Evolutionary conservation across 2,329 filamentous ascomycete genomes (phyloP).

Genomic region (Apiospora hydei): DNA sequence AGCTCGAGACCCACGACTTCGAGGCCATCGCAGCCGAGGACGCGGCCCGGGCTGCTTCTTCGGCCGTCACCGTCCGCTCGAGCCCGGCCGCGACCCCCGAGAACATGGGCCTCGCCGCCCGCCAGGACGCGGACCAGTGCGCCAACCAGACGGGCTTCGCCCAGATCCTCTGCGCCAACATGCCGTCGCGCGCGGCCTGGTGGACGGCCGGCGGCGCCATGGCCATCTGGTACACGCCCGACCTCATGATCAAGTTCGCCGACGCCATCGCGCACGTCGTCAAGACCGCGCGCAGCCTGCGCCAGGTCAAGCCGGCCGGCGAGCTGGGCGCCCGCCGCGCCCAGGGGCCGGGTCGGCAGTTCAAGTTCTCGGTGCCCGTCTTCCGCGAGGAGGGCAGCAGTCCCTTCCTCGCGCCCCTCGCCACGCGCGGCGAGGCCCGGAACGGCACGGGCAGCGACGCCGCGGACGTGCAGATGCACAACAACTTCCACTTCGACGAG

Average conservation of each 20-base stretch:
- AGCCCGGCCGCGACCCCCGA: constrained; percentile 5
- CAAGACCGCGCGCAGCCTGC: neutral
- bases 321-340: neutral
- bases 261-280: neutral
- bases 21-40: neutral
- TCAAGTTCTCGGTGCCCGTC: neutral
- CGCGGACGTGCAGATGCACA: neutral
- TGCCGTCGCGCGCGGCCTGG: neutral
- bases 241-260: neutral
- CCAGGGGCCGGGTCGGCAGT: neutral
- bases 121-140: neutral
- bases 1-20: neutral
- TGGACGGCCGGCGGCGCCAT: neutral
- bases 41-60: neutral
- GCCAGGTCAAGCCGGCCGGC: neutral
- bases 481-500: neutral
- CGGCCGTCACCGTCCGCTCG: neutral
- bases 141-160: neutral
- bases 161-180: neutral
- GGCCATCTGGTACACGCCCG: constrained; percentile 3
- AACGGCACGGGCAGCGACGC: neutral
- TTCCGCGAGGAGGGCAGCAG: neutral
- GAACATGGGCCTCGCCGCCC: neutral
- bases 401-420: neutral
- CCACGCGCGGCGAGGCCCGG: too few relatives aligned